Conservation (phyloP, 257 asterid genomes). For the Primulina tabacum region DNA sequence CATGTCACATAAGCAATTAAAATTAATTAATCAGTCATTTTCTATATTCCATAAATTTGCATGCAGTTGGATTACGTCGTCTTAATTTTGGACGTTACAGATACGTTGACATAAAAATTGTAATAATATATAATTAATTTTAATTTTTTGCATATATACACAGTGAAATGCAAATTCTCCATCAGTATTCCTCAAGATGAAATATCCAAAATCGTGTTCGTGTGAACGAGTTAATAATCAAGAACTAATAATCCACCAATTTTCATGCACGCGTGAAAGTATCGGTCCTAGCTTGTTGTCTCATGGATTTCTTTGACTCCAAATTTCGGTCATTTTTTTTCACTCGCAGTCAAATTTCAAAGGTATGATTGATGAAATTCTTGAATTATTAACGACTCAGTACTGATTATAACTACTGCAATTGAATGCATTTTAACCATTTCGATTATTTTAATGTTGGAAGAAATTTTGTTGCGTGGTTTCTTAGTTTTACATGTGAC, state of each 20-base stretch:
- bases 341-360: not conserved
- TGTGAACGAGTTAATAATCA: not conserved
- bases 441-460: not conserved
- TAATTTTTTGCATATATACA: too few species aligned
- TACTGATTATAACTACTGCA: not conserved
- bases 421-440: not conserved
- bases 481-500: not conserved
- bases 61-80: too few species aligned
- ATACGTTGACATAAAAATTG: too few species aligned
- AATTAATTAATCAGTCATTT: too few species aligned
- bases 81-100: too few species aligned
- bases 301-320: not conserved
- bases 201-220: not conserved
- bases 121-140: too few species aligned
- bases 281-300: not conserved
- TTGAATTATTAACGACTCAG: not conserved
- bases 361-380: not conserved
- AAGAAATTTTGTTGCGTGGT: not conserved
- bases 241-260: not conserved
- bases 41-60: too few species aligned
- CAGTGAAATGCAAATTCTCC: too few species aligned
- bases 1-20: too few species aligned
- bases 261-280: not conserved
- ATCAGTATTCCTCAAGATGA: not conserved
- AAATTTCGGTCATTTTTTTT: not conserved